Evolutionary conservation across 176 grass and related monocot species (phyloP).

Genomic region (Triticum timopheevii): DNA sequence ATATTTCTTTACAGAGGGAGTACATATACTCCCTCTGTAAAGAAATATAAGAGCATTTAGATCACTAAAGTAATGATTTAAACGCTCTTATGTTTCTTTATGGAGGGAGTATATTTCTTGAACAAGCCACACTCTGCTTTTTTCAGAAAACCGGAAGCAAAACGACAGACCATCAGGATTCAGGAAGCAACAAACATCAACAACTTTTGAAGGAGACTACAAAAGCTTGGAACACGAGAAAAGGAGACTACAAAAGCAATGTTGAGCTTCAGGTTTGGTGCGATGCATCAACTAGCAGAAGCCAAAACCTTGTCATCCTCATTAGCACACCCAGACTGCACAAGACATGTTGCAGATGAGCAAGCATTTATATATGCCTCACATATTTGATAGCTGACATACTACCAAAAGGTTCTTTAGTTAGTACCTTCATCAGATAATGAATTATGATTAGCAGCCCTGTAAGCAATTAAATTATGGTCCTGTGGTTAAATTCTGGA

Average conservation of each 20-base stretch:
- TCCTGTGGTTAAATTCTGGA: background rate
- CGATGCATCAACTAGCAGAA: background rate
- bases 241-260: background rate
- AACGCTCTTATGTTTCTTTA: too few species aligned
- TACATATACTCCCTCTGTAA: background rate
- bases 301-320: background rate
- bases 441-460: background rate
- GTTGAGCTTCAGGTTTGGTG: background rate
- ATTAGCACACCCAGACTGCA: background rate
- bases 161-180: background rate
- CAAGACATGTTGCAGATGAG: background rate
- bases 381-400: constrained; percentile 4
- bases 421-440: background rate
- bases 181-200: background rate
- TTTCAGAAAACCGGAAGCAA: background rate
- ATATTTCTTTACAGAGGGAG: too few species aligned
- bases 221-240: background rate
- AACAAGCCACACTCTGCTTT: background rate
- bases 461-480: background rate
- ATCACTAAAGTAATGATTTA: too few species aligned
- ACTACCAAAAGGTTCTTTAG: background rate
- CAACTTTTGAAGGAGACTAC: background rate
- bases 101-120: background rate
- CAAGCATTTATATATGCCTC: background rate
- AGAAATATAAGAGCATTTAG: too few species aligned